Evolutionary conservation across 257 asterid species (phyloP).

Genomic region (Fraxinus anomala): DNA sequence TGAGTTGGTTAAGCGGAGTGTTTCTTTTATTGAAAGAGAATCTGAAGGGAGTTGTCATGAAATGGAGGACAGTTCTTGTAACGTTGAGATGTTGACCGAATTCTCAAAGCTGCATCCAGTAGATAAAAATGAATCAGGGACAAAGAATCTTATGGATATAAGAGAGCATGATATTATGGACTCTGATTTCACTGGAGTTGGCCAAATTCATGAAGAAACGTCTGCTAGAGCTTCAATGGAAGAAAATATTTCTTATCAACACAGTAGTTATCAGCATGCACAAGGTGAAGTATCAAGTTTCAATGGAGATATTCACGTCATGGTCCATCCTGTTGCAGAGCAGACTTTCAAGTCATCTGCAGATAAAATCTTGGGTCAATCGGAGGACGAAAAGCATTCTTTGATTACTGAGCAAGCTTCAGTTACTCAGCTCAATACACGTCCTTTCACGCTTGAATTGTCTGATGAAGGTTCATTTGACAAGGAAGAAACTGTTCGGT

Average conservation of each 20-base stretch:
- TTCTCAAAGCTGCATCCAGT: slow-evolving; percentile 27
- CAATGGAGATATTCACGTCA: slow-evolving; percentile 14
- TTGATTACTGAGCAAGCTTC: slow-evolving; percentile 15
- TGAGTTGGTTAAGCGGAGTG: slow-evolving; percentile 37
- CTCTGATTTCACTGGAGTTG: slow-evolving; percentile 29
- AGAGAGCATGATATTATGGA: slow-evolving; percentile 28
- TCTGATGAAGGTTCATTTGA: slow-evolving; percentile 33
- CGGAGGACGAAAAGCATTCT: slow-evolving; percentile 23
- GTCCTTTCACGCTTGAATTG: slow-evolving; percentile 30
- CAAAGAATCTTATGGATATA: slow-evolving; percentile 27
- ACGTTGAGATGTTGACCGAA: slow-evolving; percentile 29
- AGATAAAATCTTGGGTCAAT: slow-evolving; percentile 21
- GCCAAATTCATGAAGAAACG: slow-evolving; percentile 26
- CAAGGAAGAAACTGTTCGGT: slow-evolving; percentile 34
- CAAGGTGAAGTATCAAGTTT: slow-evolving; percentile 24
- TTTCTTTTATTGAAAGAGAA: slow-evolving; percentile 42
- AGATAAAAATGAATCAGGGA: slow-evolving; percentile 32
- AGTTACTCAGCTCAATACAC: slow-evolving; percentile 26
- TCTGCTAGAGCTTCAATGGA: slow-evolving; percentile 25
- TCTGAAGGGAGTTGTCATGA: slow-evolving; percentile 32
- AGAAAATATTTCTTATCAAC: slow-evolving; percentile 25
- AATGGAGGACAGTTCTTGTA: slow-evolving; percentile 26
- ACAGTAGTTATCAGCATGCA: slow-evolving; percentile 21
- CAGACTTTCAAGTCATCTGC: slow-evolving; percentile 19
- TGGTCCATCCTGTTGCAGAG: slow-evolving; percentile 17